Percentiles rank a stretch among this genome's conserved stretches.
These are phyloP conservation scores for Fusarium burgessii DNA, from an alignment of 2,329 filamentous ascomycete genomes.

Conservation along the genomic window DNA sequence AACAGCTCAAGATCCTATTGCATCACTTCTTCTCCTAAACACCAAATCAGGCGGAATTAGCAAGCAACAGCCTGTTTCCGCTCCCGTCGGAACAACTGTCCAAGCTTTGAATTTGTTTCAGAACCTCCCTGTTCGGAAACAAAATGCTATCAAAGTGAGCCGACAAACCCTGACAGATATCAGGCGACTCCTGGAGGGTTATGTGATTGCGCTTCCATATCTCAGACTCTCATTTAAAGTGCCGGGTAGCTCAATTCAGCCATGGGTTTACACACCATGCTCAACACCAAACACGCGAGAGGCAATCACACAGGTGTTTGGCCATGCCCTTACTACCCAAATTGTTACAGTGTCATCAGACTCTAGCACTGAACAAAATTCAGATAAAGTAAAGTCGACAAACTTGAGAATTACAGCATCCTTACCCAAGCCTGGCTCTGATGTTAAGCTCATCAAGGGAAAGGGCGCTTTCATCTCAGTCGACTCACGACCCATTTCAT, in stretches of 20 bases:
- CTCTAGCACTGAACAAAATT: background rate
- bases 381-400: background rate
- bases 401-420: slow-evolving; percentile 55
- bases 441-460: slow-evolving; percentile 55
- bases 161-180: slow-evolving; percentile 68
- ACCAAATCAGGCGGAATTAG: slow-evolving; percentile 49
- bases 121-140: slow-evolving; percentile 71
- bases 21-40: slow-evolving; percentile 60
- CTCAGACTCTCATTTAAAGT: slow-evolving; percentile 72
- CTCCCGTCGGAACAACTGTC: slow-evolving; percentile 77
- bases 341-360: slow-evolving; percentile 60
- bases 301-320: slow-evolving; percentile 71
- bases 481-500: slow-evolving; percentile 73
- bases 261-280: slow-evolving; percentile 73
- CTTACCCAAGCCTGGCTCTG: slow-evolving; percentile 65
- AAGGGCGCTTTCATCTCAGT: slow-evolving; percentile 74
- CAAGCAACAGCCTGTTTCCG: slow-evolving; percentile 55
- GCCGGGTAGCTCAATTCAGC: slow-evolving; percentile 62
- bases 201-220: slow-evolving; percentile 74
- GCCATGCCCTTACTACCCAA: slow-evolving; percentile 65
- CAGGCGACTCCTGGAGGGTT: slow-evolving; percentile 70
- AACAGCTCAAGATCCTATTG: slow-evolving; percentile 70
- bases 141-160: slow-evolving; percentile 68
- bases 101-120: slow-evolving; percentile 70
- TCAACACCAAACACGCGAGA: slow-evolving; percentile 63